These are phyloP conservation scores for Aspergillus campestris DNA, from an alignment of 495 filamentous ascomycete genomes.

Conservation along the genomic window DNA sequence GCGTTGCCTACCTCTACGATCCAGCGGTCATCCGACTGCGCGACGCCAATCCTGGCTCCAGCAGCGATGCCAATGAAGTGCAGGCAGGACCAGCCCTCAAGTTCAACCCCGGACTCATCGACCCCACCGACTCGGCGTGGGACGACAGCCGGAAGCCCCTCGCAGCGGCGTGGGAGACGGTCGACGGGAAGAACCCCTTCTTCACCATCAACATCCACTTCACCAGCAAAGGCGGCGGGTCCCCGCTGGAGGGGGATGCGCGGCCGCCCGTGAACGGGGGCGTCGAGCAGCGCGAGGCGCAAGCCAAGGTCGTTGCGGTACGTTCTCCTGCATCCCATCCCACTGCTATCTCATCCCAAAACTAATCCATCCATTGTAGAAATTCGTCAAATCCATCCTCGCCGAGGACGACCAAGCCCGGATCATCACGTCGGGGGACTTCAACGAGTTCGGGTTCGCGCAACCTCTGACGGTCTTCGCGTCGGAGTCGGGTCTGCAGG, in stretches of 20 bases:
- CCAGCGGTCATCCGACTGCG: slow-evolving; percentile 39
- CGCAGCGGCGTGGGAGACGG: slow-evolving; percentile 45
- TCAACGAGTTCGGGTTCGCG: slow-evolving; percentile 55
- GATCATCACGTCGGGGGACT: slow-evolving; percentile 48
- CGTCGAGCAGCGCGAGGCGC: slow-evolving; percentile 35
- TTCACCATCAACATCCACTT: slow-evolving; percentile 58
- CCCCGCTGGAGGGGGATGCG: slow-evolving; percentile 45
- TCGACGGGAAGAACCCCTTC: slow-evolving; percentile 33
- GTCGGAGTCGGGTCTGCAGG: slow-evolving; percentile 31
- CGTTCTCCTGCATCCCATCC: slow-evolving; percentile 9
- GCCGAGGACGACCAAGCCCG: slow-evolving; percentile 28
- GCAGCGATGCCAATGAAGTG: slow-evolving; percentile 38
- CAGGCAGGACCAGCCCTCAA: slow-evolving; percentile 38
- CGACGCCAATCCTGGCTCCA: slow-evolving; percentile 36
- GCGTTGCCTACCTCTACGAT: slow-evolving; percentile 52
- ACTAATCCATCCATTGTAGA: slow-evolving; percentile 5
- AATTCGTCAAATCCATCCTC: slow-evolving; percentile 36
- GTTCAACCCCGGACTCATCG: slow-evolving; percentile 53
- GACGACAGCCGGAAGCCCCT: slow-evolving; percentile 47
- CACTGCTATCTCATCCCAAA: background rate
- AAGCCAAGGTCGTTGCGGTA: slow-evolving; percentile 42
- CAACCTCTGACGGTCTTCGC: slow-evolving; percentile 38
- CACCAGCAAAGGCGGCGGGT: slow-evolving; percentile 47
- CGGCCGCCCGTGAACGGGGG: slow-evolving; percentile 54
- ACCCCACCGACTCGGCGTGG: slow-evolving; percentile 46